These are phyloP conservation scores for Vitis vinifera DNA, from an alignment of 164 flowering plant genomes.

Conservation along the genomic window DNA sequence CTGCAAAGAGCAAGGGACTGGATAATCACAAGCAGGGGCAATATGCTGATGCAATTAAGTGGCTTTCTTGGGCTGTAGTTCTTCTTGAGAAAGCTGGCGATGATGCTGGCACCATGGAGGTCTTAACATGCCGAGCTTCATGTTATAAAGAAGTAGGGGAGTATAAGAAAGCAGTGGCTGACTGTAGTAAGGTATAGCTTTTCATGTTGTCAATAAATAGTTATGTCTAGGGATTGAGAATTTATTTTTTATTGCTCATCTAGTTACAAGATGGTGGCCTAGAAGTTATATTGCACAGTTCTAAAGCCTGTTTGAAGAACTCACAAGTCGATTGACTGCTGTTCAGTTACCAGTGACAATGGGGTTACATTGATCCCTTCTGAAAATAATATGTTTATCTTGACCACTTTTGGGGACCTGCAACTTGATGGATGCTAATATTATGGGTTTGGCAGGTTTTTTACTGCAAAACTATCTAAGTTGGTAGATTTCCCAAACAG, in stretches of 20 bases:
- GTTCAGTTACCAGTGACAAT: too few species aligned
- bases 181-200: constrained; percentile 79
- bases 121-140: constrained; percentile 78
- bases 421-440: too few species aligned
- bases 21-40: constrained; percentile 92
- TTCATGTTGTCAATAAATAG: background rate
- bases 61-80: constrained; percentile 90
- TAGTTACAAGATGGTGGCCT: background rate
- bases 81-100: constrained; percentile 80
- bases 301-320: background rate
- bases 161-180: constrained; percentile 95
- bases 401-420: too few species aligned
- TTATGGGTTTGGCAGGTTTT: background rate
- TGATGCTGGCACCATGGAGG: constrained; percentile 48
- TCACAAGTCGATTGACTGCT: too few species aligned
- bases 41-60: constrained; percentile 96
- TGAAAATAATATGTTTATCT: too few species aligned
- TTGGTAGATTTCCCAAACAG: too few species aligned
- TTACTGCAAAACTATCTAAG: background rate
- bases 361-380: background rate
- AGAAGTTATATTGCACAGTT: background rate
- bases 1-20: constrained; percentile 85
- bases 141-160: constrained; percentile 99
- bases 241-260: background rate
- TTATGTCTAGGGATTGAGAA: background rate